phyloP scores from a whole-genome alignment of 352 stramenopile genomes.

The Ochromonadaceae sp. region DNA sequence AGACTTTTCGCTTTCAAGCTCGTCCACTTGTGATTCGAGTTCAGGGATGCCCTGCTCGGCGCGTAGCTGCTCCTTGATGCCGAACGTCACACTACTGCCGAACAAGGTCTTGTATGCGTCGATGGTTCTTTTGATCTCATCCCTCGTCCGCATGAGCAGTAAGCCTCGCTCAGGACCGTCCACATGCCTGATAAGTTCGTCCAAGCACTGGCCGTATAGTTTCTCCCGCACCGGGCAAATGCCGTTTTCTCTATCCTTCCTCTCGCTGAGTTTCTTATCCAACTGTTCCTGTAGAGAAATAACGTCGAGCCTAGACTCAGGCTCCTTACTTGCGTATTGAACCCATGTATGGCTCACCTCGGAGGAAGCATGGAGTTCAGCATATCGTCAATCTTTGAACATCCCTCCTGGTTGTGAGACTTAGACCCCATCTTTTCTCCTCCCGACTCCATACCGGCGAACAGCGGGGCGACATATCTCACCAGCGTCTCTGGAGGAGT shows the following conservation, averaged over 20 bases:
- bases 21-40: slow-evolving; percentile 39
- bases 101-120: slow-evolving; percentile 88
- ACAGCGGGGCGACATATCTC: slow-evolving; percentile 68
- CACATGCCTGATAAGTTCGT: slow-evolving; percentile 79
- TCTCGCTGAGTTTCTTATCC: slow-evolving; percentile 62
- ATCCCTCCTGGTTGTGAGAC: slow-evolving; percentile 17
- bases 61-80: slow-evolving; percentile 77
- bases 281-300: slow-evolving; percentile 60
- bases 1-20: slow-evolving; percentile 3
- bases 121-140: slow-evolving; percentile 78
- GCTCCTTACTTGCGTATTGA: slow-evolving; percentile 65
- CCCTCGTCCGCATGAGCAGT: slow-evolving; percentile 65
- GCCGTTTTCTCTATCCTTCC: slow-evolving; percentile 69
- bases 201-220: slow-evolving; percentile 73
- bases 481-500: slow-evolving; percentile 59
- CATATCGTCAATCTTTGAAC: slow-evolving; percentile 37
- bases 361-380: slow-evolving; percentile 38
- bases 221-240: slow-evolving; percentile 82
- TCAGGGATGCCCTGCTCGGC: slow-evolving; percentile 75
- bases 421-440: slow-evolving; percentile 25
- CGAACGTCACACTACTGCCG: slow-evolving; percentile 75
- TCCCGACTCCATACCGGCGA: slow-evolving; percentile 42
- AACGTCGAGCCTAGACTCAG: slow-evolving; percentile 75
- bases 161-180: slow-evolving; percentile 74
- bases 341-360: slow-evolving; percentile 54